Conservation (phyloP, 805 yeast species). For the Grigorovia jiainica region DNA sequence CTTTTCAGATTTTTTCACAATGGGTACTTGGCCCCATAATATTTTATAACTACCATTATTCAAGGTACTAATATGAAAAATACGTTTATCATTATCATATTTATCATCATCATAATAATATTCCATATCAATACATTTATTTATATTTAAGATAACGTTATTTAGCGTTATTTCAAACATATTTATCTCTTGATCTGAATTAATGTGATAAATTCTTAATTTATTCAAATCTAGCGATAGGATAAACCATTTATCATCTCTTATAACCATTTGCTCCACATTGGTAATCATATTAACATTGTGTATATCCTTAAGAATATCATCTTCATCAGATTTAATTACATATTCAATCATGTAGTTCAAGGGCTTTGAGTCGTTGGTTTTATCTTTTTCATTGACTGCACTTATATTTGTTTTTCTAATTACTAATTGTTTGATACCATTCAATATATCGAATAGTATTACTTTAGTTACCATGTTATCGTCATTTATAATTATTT, state of each 20-base stretch:
- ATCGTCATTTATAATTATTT: too few species aligned
- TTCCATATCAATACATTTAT: not conserved
- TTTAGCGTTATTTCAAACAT: conserved; percentile 7
- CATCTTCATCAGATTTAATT: not conserved
- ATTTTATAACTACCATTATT: conserved; percentile 6
- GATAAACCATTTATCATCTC: conserved; percentile 4
- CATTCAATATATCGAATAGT: conserved; percentile 10
- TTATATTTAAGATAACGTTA: conserved; percentile 6
- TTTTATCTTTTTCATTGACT: too few species aligned
- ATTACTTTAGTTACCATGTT: conserved; percentile 2
- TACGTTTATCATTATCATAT: not conserved
- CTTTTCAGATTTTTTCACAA: too few species aligned
- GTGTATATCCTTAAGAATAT: not conserved
- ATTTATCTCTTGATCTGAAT: not conserved
- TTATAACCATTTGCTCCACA: not conserved
- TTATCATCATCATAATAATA: not conserved
- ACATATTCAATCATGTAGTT: conserved; percentile 2
- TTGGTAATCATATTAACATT: conserved; percentile 3
- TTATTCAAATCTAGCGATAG: conserved; percentile 3
- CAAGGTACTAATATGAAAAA: conserved; percentile 3
- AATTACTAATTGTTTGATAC: conserved; percentile 9
- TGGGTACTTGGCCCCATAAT: too few species aligned
- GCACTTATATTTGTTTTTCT: too few species aligned
- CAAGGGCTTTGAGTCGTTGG: too few species aligned
- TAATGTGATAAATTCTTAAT: conserved; percentile 3